These are phyloP conservation scores for Lachnellula occidentalis DNA, from an alignment of 2,329 filamentous ascomycete species.

Conservation along the genomic window DNA sequence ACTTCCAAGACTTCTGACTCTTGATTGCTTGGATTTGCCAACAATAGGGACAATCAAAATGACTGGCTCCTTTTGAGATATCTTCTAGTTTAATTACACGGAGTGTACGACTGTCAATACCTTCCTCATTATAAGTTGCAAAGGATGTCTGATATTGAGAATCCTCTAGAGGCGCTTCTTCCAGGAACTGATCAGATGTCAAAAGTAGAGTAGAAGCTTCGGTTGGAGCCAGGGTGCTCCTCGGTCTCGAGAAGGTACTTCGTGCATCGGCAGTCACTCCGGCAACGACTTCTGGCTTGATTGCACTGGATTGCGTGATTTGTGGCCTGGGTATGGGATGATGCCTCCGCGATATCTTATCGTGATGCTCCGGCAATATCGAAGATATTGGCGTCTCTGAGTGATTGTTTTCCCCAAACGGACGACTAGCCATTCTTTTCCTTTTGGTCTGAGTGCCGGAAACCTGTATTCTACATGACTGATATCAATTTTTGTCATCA, in stretches of 20 bases:
- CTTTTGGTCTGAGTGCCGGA: neutral
- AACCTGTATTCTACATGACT: conserved; percentile 12
- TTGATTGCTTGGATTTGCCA: conserved; percentile 14
- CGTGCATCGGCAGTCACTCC: neutral
- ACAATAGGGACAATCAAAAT: conserved; percentile 16
- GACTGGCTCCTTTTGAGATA: conserved; percentile 2
- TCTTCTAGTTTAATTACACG: conserved; percentile 8
- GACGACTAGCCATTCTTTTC: conserved; percentile 10
- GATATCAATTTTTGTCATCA: conserved; percentile 9
- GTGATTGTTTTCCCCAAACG: conserved; percentile 27
- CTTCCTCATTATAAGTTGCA: conserved; percentile 9
- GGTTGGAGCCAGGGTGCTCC: conserved; percentile 7
- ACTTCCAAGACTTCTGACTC: conserved; percentile 22
- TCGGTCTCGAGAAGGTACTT: conserved; percentile 3
- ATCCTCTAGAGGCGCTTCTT: conserved; percentile 4
- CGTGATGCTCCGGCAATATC: conserved; percentile 25
- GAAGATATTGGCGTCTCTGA: conserved; percentile 24
- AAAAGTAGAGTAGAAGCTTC: conserved; percentile 1
- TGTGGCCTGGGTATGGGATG: neutral
- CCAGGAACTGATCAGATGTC: neutral
- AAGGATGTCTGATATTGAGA: conserved; percentile 11
- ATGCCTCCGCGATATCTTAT: conserved; percentile 5
- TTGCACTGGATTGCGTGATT: neutral
- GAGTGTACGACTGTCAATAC: neutral
- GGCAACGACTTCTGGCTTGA: neutral